A percentile compares a stretch with the other conserved stretches of the same genome.
These are phyloP conservation scores for Peniophora sp. DNA, from an alignment of 1,284 basidiomycete genomes.

Conservation along the genomic window DNA sequence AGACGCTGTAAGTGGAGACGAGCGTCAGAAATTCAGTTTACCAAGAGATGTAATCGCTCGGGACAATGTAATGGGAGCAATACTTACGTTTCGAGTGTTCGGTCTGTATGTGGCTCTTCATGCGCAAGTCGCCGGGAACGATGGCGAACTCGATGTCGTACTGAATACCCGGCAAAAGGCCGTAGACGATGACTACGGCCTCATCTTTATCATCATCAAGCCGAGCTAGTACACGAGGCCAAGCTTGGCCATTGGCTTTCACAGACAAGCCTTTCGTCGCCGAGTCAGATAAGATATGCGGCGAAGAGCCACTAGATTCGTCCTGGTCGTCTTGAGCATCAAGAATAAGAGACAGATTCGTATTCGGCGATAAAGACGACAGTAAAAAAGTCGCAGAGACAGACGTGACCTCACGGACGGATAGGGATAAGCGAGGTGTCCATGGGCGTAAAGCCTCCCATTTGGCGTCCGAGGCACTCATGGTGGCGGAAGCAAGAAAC, in stretches of 20 bases:
- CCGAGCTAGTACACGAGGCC: slow-evolving; percentile 69
- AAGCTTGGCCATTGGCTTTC: slow-evolving; percentile 66
- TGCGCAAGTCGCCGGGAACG: slow-evolving; percentile 48
- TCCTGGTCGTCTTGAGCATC: slow-evolving; percentile 35
- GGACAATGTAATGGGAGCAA: not conserved
- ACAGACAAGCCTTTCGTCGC: slow-evolving; percentile 67
- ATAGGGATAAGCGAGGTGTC: slow-evolving; percentile 57
- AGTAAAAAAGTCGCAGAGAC: slow-evolving; percentile 75
- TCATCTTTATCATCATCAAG: slow-evolving; percentile 72
- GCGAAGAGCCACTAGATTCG: slow-evolving; percentile 16
- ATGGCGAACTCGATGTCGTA: slow-evolving; percentile 75
- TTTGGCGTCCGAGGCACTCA: slow-evolving; percentile 13
- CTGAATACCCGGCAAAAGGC: slow-evolving; percentile 69
- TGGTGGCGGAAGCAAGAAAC: slow-evolving; percentile 19
- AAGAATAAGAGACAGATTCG: slow-evolving; percentile 32
- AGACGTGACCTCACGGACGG: slow-evolving; percentile 71
- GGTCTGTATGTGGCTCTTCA: slow-evolving; percentile 55
- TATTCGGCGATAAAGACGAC: slow-evolving; percentile 40
- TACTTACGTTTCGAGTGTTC: slow-evolving; percentile 30
- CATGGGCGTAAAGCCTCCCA: slow-evolving; percentile 75
- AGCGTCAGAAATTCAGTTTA: not conserved
- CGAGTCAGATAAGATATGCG: slow-evolving; percentile 52
- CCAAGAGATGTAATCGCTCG: slow-evolving; percentile 7
- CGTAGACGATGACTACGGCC: slow-evolving; percentile 74
- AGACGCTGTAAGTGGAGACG: too few relatives aligned